Conservation (phyloP, 345 rosid genomes). For the Pistacia atlantica region DNA sequence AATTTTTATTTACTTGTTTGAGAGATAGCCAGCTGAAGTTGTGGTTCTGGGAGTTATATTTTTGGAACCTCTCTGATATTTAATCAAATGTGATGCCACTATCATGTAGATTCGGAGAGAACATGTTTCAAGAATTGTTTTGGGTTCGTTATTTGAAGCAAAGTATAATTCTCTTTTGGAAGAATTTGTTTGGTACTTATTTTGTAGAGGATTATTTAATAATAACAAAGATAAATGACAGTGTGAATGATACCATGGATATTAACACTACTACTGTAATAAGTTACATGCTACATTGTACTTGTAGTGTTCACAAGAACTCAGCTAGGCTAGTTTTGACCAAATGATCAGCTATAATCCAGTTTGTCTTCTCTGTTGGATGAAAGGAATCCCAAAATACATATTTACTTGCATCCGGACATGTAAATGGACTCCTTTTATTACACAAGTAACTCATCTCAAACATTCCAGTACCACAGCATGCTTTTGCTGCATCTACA, state of each 20-base stretch:
- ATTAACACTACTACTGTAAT: not conserved
- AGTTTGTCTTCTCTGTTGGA: constrained; percentile 63
- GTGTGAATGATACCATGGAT: not conserved
- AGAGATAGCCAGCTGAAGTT: not conserved
- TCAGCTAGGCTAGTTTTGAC: constrained; percentile 37
- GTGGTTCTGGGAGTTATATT: not conserved
- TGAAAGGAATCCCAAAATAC: constrained; percentile 78
- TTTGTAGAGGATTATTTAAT: not conserved
- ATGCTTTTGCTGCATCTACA: constrained; percentile 49
- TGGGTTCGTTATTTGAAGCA: not conserved
- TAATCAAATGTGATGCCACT: not conserved
- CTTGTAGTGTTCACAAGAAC: constrained; percentile 30
- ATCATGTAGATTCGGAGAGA: not conserved
- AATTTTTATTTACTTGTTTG: not conserved
- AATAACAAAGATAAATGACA: not conserved
- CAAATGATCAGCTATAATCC: constrained; percentile 42
- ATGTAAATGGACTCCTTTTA: constrained; percentile 51
- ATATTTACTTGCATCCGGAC: constrained; percentile 57
- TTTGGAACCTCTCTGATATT: constrained; percentile 6
- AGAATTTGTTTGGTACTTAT: not conserved
- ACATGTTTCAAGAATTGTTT: not conserved
- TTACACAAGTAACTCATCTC: constrained; percentile 72
- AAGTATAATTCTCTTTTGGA: not conserved
- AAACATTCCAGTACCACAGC: constrained; percentile 67
- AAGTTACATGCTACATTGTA: not conserved